Evolutionary conservation across 2,329 filamentous ascomycete genomes (phyloP).

Genomic region (Colletotrichum musicola): DNA sequence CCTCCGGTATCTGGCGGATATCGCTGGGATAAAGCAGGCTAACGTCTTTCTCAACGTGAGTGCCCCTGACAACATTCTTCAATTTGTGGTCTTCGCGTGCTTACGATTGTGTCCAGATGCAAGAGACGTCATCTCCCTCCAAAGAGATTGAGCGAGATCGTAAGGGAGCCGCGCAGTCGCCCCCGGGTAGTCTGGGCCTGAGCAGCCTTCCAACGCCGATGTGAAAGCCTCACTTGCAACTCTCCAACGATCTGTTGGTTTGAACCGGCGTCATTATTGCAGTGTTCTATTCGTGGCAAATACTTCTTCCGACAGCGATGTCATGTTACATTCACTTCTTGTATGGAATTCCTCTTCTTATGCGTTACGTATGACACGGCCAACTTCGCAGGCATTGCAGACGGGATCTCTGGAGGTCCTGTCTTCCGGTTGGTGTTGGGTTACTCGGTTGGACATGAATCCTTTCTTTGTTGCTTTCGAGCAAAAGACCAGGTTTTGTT

Average conservation of each 20-base stretch:
- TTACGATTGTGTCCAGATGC: conserved; percentile 9
- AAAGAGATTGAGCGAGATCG: conserved; percentile 37
- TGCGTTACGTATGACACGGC: conserved; percentile 2
- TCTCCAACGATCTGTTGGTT: background rate
- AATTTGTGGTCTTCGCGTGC: too few relatives aligned
- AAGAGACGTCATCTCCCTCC: conserved; percentile 32
- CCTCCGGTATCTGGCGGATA: conserved; percentile 40
- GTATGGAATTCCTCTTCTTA: background rate
- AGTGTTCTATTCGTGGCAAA: background rate
- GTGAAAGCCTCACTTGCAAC: background rate
- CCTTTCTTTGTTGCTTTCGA: background rate
- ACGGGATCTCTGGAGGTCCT: conserved; percentile 18
- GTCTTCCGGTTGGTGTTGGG: background rate
- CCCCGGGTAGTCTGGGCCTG: background rate
- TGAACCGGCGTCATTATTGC: background rate
- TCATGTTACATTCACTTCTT: background rate
- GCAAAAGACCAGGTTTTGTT: background rate
- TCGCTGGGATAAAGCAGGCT: conserved; percentile 42
- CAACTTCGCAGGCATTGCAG: background rate
- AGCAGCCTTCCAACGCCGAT: background rate
- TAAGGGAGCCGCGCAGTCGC: background rate
- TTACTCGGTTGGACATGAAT: background rate
- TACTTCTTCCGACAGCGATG: conserved; percentile 3
- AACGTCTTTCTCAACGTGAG: conserved; percentile 41
- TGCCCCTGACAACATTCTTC: background rate